phyloP scores from a whole-genome alignment of 306 rosid genomes.

The Hippophae tibetana region DNA sequence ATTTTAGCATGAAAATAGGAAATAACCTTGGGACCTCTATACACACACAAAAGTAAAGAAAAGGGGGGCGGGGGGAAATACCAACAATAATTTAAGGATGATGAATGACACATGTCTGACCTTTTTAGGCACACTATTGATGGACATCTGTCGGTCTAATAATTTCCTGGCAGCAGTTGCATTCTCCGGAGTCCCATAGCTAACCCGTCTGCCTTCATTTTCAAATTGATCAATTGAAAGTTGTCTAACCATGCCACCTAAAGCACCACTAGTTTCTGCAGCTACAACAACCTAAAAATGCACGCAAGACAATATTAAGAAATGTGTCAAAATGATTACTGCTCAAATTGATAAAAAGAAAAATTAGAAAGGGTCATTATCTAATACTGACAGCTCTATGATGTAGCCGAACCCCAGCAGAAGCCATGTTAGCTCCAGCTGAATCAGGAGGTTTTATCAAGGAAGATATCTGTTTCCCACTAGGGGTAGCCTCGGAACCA shows the following conservation, averaged over 20 bases:
- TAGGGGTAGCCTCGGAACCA: conserved; percentile 96
- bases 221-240: conserved; percentile 99
- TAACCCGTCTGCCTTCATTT: conserved; percentile 96
- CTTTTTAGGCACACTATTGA: conserved; percentile 95
- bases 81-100: neutral
- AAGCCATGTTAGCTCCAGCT: conserved; percentile 49
- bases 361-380: conserved; percentile 12
- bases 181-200: conserved; percentile 96
- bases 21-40: too few species aligned
- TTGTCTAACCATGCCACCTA: conserved; percentile 99
- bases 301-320: conserved; percentile 21
- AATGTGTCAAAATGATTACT: conserved; percentile 6
- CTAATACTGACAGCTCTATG: conserved; percentile 90
- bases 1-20: too few species aligned
- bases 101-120: conserved; percentile 19
- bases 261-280: conserved; percentile 97
- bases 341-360: conserved; percentile 9
- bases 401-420: conserved; percentile 91
- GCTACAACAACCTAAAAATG: conserved; percentile 83
- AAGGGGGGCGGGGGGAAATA: neutral
- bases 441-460: conserved; percentile 79
- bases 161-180: conserved; percentile 98
- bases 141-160: conserved; percentile 95
- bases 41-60: neutral
- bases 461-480: conserved; percentile 84